Conservation (phyloP, 768 basidiomycete genomes). For the Auriscalpium microsporum region DNA sequence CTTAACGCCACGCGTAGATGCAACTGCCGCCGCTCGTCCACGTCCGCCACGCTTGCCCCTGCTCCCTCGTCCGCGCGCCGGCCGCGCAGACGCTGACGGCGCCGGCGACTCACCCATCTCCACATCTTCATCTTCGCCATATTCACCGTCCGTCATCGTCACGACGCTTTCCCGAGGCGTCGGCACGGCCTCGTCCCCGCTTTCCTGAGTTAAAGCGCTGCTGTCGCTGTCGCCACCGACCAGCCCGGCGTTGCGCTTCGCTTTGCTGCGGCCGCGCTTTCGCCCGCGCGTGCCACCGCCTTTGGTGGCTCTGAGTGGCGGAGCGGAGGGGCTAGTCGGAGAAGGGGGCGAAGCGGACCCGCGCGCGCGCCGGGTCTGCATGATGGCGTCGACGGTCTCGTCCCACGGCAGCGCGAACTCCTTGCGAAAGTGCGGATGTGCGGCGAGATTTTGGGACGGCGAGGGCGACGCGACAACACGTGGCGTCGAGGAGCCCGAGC, state of each 20-base stretch:
- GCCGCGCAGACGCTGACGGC: not conserved
- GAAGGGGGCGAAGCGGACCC: conserved; percentile 46
- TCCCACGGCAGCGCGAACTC: conserved; percentile 61
- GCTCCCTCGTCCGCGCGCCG: conserved; percentile 6
- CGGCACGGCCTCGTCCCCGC: conserved; percentile 59
- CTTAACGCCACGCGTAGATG: no score
- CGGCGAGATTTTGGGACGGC: conserved; percentile 56
- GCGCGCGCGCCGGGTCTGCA: conserved; percentile 56
- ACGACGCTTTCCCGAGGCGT: conserved; percentile 60
- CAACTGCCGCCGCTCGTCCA: no score
- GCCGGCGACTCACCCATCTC: conserved; percentile 23
- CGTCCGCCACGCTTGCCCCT: conserved; percentile 2
- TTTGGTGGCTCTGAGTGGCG: conserved; percentile 21
- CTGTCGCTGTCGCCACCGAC: conserved; percentile 79
- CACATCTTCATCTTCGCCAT: conserved; percentile 56
- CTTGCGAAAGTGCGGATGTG: conserved; percentile 65
- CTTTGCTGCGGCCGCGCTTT: conserved; percentile 35
- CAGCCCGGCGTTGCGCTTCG: conserved; percentile 52
- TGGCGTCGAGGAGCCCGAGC: conserved; percentile 33
- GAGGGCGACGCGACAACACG: conserved; percentile 56
- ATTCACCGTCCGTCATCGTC: conserved; percentile 65
- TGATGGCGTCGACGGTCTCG: conserved; percentile 47
- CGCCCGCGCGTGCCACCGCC: conserved; percentile 29
- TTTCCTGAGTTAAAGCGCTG: conserved; percentile 76
- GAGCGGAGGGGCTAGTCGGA: conserved; percentile 51